Evolutionary conservation across 106 monocot species (phyloP).

Genomic region (Posidonia australis): DNA sequence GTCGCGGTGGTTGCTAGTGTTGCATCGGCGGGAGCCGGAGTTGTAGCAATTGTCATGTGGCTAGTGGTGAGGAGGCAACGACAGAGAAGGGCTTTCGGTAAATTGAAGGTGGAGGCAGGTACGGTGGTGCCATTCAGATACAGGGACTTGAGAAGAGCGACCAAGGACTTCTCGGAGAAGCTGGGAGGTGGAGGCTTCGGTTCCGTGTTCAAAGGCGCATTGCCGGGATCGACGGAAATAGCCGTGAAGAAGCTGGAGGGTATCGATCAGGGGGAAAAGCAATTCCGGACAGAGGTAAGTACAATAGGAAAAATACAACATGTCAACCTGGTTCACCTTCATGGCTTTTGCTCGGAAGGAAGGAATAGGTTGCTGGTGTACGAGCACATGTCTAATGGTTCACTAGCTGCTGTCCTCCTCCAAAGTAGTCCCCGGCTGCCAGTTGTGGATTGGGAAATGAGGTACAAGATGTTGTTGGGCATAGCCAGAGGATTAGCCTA

Average conservation of each 20-base stretch:
- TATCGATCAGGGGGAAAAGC: conserved; percentile 35
- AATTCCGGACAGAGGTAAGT: conserved; percentile 50
- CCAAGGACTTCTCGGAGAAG: conserved; percentile 38
- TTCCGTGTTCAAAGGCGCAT: conserved; percentile 37
- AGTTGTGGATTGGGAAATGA: conserved; percentile 14
- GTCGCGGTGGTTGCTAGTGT: too few species aligned
- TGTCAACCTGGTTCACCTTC: conserved; percentile 53
- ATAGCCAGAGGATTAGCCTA: conserved; percentile 42
- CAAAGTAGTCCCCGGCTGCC: not conserved
- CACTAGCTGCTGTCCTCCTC: conserved; percentile 37
- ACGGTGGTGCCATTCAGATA: too few species aligned
- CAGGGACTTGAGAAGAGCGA: conserved; percentile 40
- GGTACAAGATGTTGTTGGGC: conserved; percentile 34
- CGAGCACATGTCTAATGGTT: conserved; percentile 46
- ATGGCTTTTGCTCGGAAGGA: conserved; percentile 50
- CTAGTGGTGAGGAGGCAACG: too few species aligned
- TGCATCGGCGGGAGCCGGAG: too few species aligned
- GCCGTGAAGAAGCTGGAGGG: conserved; percentile 60
- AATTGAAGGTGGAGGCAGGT: too few species aligned
- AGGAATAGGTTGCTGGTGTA: conserved; percentile 39
- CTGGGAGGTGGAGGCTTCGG: conserved; percentile 55
- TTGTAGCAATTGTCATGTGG: too few species aligned
- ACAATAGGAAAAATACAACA: conserved; percentile 57
- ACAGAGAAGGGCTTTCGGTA: too few species aligned
- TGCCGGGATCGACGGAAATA: conserved; percentile 20